Evolutionary conservation across 2,329 filamentous ascomycete species (phyloP).

Genomic region (Boeremia exigua): DNA sequence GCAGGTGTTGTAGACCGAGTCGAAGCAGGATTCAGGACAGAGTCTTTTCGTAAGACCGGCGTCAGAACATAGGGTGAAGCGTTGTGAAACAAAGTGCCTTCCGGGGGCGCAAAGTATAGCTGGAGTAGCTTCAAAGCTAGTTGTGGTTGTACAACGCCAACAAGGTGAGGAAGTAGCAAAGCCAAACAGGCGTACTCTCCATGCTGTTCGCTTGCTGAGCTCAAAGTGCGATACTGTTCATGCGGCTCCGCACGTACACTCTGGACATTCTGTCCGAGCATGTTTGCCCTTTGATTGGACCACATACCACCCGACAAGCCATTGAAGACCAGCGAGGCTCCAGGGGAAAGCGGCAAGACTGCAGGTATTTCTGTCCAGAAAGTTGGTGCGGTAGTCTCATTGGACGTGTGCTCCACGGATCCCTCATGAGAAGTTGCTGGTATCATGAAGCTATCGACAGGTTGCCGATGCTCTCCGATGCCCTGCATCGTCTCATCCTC

Average conservation of each 20-base stretch:
- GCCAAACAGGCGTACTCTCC: neutral
- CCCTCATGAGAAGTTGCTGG: neutral
- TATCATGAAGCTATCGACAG: neutral
- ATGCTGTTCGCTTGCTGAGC: neutral
- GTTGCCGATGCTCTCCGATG: neutral
- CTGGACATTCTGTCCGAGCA: neutral
- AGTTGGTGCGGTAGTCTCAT: neutral
- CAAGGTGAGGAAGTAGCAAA: neutral
- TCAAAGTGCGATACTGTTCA: neutral
- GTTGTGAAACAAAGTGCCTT: slow-evolving; percentile 4
- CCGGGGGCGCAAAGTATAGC: slow-evolving; percentile 2
- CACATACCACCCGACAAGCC: neutral
- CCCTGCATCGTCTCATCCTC: neutral
- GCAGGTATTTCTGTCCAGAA: neutral
- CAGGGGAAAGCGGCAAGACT: neutral
- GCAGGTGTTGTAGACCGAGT: neutral
- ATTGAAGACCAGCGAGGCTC: neutral
- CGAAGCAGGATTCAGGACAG: neutral
- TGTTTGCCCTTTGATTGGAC: neutral
- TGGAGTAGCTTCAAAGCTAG: neutral
- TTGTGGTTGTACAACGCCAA: neutral
- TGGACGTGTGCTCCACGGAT: neutral
- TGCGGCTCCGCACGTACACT: neutral
- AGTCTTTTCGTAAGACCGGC: neutral
- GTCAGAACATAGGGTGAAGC: slow-evolving; percentile 5